Base-by-base conservation (phyloP, 257 asterid species). In the Solanum pennellii region DNA sequence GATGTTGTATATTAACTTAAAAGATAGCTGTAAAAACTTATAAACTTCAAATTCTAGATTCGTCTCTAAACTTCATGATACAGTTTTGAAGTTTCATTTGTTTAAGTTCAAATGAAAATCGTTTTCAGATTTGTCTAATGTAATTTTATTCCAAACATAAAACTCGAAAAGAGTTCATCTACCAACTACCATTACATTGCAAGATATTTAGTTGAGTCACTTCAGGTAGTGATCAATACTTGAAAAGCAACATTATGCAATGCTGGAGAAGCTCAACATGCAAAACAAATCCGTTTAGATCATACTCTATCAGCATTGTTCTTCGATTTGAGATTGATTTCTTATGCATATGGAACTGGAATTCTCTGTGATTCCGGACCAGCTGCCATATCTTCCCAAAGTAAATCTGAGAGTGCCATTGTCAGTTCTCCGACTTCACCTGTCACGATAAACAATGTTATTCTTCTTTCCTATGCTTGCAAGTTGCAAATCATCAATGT, bases 311-410 rank as follows among this genome's bases (percentile, higher is more conserved):
- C 65, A 15, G 25, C 25, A 44, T 77, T 79, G 33, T 79, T 79
- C 37, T 77, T 20, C 14, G 5, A 44, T 14, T 42, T 76, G 83
- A 25, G 41, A 45, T 79, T 45, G 65, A 47, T 5, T 47, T 84
- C 60, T 23, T 89, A 93, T 4, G 59, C 65, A 86, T 96, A 96
- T 49, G 98, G 93, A 82, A 95, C 95, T 77, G 87, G 92, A 68
- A 90, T 2, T 92, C 98, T 94, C 33, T 88, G 92, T 10, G 94
- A 87, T 77, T 93, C 93, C 8, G 98, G 98, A 44, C 98, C 96
- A 77, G 95, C 92, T 76, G 91, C 94, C 99, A 96, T 96, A 84
- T 96, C 98, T 82, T 94, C 96, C 99, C 98, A 95, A 11, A 95
- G 92, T 95, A 96, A 89, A 90, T 96, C 98, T 1, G 98, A 96